phyloP scores from a whole-genome alignment of 2,329 filamentous ascomycete species.

The Diaporthe helianthi region DNA sequence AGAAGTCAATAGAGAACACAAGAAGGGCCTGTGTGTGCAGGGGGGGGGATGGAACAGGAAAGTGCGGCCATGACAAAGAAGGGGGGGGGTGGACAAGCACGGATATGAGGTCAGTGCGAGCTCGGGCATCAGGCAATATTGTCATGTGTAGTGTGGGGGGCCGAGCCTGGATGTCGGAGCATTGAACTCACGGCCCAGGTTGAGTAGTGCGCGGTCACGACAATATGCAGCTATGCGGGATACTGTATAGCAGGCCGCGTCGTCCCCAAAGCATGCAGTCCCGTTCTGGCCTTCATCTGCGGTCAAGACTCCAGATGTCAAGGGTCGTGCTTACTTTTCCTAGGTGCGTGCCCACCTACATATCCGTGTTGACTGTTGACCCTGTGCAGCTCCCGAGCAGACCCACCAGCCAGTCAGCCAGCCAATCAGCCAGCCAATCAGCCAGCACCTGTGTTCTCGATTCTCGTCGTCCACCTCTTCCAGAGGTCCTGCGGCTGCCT shows the following conservation, averaged over 20 bases:
- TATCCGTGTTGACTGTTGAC: too few relatives aligned
- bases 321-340: slow-evolving; percentile 13
- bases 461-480: neutral
- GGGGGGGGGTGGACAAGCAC: neutral
- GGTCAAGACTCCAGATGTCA: too few relatives aligned
- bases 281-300: slow-evolving; percentile 1
- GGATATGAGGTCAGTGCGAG: neutral
- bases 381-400: too few relatives aligned
- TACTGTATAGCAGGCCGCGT: neutral
- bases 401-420: too few relatives aligned
- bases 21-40: neutral
- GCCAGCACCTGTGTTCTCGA: neutral
- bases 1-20: neutral
- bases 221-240: slow-evolving; percentile 9
- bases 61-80: neutral
- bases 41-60: slow-evolving; percentile 8
- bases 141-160: neutral
- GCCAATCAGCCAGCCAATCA: too few relatives aligned
- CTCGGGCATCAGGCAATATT: slow-evolving; percentile 11
- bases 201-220: too few relatives aligned
- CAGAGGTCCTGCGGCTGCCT: too few relatives aligned
- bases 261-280: neutral
- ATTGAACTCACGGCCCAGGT: neutral
- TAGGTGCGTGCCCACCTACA: too few relatives aligned
- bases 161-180: neutral